Conservation (phyloP, 2,329 filamentous ascomycete genomes). For the Byssoonygena ceratinophila region DNA sequence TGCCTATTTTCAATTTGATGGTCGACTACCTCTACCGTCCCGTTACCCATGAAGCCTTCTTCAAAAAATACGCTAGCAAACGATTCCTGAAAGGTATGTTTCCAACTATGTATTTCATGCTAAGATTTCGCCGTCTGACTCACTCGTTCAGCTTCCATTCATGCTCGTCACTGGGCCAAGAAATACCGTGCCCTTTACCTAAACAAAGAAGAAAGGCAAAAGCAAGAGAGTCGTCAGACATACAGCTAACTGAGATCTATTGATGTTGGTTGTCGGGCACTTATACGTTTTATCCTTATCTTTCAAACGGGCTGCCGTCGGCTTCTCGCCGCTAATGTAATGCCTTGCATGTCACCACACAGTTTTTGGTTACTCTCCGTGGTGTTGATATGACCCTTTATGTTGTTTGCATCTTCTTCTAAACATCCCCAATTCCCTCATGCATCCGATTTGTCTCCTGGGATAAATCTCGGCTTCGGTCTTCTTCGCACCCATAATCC, state of each 20-base stretch:
- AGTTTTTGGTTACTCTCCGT: slow-evolving; percentile 6
- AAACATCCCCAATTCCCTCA: neutral
- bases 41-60: slow-evolving; percentile 90
- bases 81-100: slow-evolving; percentile 91
- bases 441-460: neutral
- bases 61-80: slow-evolving; percentile 99
- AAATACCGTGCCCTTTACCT: slow-evolving; percentile 47
- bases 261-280: neutral
- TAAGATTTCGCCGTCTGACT: slow-evolving; percentile 14
- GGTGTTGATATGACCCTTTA: slow-evolving; percentile 3
- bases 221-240: slow-evolving; percentile 28
- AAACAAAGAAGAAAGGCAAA: slow-evolving; percentile 20
- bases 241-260: slow-evolving; percentile 22
- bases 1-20: slow-evolving; percentile 87
- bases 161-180: slow-evolving; percentile 89
- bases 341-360: neutral
- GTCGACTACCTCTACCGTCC: slow-evolving; percentile 89
- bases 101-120: neutral
- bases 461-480: neutral
- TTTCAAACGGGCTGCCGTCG: too few species aligned
- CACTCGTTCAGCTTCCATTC: slow-evolving; percentile 61
- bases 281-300: neutral
- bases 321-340: neutral
- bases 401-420: neutral
- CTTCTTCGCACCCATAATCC: slow-evolving; percentile 10